Conservation (phyloP, 495 filamentous ascomycete species). For the Aspergillus saccharolyticus region DNA sequence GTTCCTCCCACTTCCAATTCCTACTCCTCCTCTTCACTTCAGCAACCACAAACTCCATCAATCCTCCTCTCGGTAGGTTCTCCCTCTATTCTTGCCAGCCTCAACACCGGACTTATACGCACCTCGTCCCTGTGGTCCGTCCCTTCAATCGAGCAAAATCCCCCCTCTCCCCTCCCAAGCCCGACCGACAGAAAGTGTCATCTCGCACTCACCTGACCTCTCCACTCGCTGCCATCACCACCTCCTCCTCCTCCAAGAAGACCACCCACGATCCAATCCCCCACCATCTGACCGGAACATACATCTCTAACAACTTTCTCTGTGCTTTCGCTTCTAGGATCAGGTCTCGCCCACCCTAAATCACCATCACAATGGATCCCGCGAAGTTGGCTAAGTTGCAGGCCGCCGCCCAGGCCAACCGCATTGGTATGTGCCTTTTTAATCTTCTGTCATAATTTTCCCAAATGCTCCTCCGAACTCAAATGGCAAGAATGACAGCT, state of each 20-base stretch:
- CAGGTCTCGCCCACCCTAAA: conserved; percentile 22
- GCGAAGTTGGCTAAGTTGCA: conserved; percentile 55
- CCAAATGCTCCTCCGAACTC: conserved; percentile 3
- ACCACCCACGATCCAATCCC: conserved; percentile 11
- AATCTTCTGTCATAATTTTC: conserved; percentile 12
- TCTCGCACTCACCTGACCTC: background rate
- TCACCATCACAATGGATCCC: conserved; percentile 48
- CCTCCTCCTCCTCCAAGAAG: background rate
- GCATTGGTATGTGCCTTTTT: conserved; percentile 44
- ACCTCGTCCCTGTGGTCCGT: background rate
- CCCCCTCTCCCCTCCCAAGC: background rate
- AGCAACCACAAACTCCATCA: conserved; percentile 9
- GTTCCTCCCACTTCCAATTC: conserved; percentile 8
- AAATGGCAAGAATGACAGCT: conserved; percentile 4
- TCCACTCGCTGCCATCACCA: conserved; percentile 4
- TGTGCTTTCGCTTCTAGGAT: conserved; percentile 14
- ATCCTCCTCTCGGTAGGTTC: conserved; percentile 4
- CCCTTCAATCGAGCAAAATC: background rate
- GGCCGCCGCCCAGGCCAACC: conserved; percentile 51
- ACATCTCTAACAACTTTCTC: conserved; percentile 14
- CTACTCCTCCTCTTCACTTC: conserved; percentile 15
- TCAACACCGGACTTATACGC: background rate
- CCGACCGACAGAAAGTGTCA: conserved; percentile 6
- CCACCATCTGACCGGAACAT: background rate
- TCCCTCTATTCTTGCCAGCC: background rate